These are phyloP conservation scores for Exophiala xenobiotica DNA, from an alignment of 2,329 filamentous ascomycete species.

Conservation along the genomic window DNA sequence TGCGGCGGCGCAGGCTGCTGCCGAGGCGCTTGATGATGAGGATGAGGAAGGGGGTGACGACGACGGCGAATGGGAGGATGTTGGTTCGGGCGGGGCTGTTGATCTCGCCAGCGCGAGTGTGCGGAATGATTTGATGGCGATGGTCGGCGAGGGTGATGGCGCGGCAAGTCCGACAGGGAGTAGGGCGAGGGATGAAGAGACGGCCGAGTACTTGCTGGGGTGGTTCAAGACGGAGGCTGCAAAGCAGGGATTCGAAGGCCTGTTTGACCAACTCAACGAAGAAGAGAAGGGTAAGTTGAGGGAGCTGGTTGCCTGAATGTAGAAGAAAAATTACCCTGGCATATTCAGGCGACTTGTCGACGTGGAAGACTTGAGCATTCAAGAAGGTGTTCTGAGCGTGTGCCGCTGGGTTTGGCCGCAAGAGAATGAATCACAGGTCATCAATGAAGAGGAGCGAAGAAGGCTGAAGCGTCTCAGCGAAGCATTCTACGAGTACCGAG, in stretches of 20 bases:
- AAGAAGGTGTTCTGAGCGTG: too few species aligned
- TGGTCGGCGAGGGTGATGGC: conserved; percentile 41
- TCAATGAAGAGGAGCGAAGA: too few species aligned
- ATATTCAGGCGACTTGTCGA: too few species aligned
- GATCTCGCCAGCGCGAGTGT: conserved; percentile 71
- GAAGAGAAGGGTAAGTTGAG: conserved; percentile 43
- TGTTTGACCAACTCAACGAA: conserved; percentile 55
- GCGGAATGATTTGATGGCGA: conserved; percentile 78
- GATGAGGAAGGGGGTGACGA: conserved; percentile 56
- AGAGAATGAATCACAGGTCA: too few species aligned
- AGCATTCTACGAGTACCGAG: too few species aligned
- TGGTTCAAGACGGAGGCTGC: conserved; percentile 67
- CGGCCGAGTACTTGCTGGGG: conserved; percentile 75
- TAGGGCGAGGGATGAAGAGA: conserved; percentile 83
- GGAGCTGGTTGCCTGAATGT: conserved; percentile 21
- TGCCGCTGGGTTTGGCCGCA: too few species aligned
- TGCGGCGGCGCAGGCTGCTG: conserved; percentile 59
- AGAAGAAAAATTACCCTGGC: neutral
- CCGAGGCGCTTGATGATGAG: conserved; percentile 58
- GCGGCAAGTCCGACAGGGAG: conserved; percentile 47
- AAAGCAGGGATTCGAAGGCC: conserved; percentile 55
- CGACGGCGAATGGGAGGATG: conserved; percentile 87
- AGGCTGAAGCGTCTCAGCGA: too few species aligned
- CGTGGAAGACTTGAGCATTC: too few species aligned
- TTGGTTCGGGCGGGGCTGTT: conserved; percentile 61